Percentiles rank a stretch among this genome's conserved stretches.
These are phyloP conservation scores for Stemphylium beticola DNA, from an alignment of 2,329 filamentous ascomycete genomes.

Conservation along the genomic window DNA sequence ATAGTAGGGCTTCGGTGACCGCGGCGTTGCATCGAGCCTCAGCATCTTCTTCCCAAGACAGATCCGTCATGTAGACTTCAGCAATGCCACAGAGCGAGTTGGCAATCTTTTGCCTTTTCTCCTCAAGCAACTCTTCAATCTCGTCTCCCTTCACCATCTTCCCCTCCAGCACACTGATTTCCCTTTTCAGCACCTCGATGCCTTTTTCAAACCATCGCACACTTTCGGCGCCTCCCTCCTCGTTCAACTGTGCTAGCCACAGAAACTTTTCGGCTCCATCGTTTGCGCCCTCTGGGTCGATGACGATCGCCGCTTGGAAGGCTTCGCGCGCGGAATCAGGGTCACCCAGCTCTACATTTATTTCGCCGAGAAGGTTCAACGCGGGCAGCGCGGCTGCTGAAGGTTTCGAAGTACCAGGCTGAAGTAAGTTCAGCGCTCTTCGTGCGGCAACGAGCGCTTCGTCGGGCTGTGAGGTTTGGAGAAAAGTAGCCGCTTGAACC, in stretches of 20 bases:
- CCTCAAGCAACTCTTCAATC: constrained; percentile 56
- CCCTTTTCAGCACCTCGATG: constrained; percentile 72
- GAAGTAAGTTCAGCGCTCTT: constrained; percentile 59
- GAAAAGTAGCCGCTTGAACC: constrained; percentile 60
- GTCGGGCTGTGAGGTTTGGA: constrained; percentile 65
- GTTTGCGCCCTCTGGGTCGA: constrained; percentile 80
- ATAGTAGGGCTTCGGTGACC: constrained; percentile 86
- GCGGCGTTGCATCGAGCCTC: constrained; percentile 86
- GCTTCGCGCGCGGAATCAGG: constrained; percentile 73
- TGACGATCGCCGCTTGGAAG: constrained; percentile 74
- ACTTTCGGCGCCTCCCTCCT: constrained; percentile 65
- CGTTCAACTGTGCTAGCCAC: constrained; percentile 88
- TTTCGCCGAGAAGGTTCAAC: constrained; percentile 79
- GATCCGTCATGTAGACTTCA: constrained; percentile 98
- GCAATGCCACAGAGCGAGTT: constrained; percentile 92
- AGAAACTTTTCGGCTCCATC: constrained; percentile 94
- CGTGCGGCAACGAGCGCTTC: constrained; percentile 62
- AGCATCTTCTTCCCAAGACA: constrained; percentile 89
- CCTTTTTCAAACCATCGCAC: constrained; percentile 70
- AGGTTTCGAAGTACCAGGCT: constrained; percentile 44
- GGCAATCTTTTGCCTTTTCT: constrained; percentile 81
- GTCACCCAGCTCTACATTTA: constrained; percentile 82
- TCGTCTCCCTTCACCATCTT: constrained; percentile 45
- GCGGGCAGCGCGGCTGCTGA: constrained; percentile 65
- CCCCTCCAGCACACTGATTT: constrained; percentile 69